Evolutionary conservation across 495 filamentous ascomycete genomes (phyloP), one percentile per base, ranked within the genome.

Genomic region (Xylaria flabelliformis): DNA sequence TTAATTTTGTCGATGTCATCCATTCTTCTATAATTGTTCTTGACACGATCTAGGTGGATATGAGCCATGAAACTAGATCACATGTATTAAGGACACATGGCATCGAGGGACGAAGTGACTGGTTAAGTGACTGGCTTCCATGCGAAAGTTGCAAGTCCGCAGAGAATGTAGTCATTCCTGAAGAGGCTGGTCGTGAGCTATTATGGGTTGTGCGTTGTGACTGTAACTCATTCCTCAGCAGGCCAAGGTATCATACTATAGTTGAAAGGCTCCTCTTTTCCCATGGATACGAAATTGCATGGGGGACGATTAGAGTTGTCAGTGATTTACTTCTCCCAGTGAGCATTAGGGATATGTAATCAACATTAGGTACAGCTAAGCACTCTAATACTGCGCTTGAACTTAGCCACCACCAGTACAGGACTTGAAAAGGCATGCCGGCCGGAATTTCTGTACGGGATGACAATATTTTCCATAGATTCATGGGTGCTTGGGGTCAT

Each of bases 11-110:
- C 32, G 32, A 21, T 21, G 19, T 19, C 26, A 58, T 34, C 3
- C 15, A 1, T 1, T 65, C 21, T 50, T 50, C 46, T 67, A 67
- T 51, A 34, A 53, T 67, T 41, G 29, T 67, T 53, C 21, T 21
- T 65, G 7, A 50, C 41, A 34, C 21, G 13, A 1, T 34, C 39
- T 19, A 4, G 19, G 34, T 48, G 21, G 36, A 39, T 0, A 48
- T 48, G 39, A 65, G 24, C 34, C 63, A 65, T 44, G 58, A 61
- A 21, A 29, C 12, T 13, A 17, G 21, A 17, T 19, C 39, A 10
- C 39, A 24, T 8, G 21, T 9, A 12, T 39, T 2, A n/a, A 10
- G n/a, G n/a, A 26, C 19, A 10, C 12, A 29, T 44, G 7, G 13
- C 24, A 44, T 4, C 26, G 29, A n/a, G 10, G 39, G 44, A 29